phyloP scores from a whole-genome alignment of 2,329 filamentous ascomycete genomes.

The Cladophialophora chaetospira region DNA sequence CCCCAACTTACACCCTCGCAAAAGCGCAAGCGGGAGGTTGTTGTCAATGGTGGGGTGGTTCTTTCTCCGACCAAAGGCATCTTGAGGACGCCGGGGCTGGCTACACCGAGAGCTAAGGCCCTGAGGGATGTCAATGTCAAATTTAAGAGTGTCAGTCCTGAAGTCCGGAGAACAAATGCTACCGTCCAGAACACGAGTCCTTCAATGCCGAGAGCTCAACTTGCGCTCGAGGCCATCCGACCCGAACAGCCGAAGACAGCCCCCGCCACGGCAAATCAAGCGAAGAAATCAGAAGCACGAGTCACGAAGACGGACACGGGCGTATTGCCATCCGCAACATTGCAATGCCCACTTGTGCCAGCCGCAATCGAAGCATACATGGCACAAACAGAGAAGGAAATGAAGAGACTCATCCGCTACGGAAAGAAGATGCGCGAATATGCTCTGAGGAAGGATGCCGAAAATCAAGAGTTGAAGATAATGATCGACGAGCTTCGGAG shows the following conservation, averaged over 20 bases:
- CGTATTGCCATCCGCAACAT: background rate
- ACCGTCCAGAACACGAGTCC: background rate
- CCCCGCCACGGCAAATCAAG: background rate
- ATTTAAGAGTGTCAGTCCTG: constrained; percentile 39
- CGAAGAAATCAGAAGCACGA: background rate
- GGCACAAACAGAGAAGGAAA: constrained; percentile 59
- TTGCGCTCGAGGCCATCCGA: background rate
- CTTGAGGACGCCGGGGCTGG: constrained; percentile 64
- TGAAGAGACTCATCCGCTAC: constrained; percentile 62
- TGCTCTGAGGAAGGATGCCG: constrained; percentile 25
- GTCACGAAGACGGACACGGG: background rate
- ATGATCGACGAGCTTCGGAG: constrained; percentile 20
- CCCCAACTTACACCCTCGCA: constrained; percentile 31
- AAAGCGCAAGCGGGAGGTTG: constrained; percentile 28
- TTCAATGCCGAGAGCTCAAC: background rate
- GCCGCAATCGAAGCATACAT: constrained; percentile 60
- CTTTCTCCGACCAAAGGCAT: constrained; percentile 63
- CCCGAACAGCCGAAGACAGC: background rate
- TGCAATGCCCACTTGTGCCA: background rate
- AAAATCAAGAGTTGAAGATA: constrained; percentile 27
- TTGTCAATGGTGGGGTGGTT: background rate
- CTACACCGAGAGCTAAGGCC: constrained; percentile 58
- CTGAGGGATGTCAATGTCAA: constrained; percentile 53
- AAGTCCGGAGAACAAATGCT: background rate
- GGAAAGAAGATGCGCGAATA: constrained; percentile 32